Percentiles rank a stretch among this genome's conserved stretches.
These are phyloP conservation scores for Didymella glomerata DNA, from an alignment of 2,329 filamentous ascomycete genomes.

Conservation along the genomic window DNA sequence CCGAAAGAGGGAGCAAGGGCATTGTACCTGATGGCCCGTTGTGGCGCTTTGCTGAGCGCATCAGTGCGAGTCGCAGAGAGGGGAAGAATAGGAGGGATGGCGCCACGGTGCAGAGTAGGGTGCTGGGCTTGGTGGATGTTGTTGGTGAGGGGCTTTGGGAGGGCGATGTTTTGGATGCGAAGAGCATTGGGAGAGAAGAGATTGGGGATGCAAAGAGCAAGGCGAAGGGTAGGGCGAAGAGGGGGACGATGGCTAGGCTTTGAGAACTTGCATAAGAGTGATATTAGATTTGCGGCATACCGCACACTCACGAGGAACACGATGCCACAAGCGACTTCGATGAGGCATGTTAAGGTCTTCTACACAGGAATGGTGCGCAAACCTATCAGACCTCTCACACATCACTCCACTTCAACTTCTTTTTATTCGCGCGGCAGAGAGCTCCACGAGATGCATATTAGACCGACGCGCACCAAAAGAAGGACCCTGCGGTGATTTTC, in stretches of 20 bases:
- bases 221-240: constrained; percentile 45
- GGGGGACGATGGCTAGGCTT: constrained; percentile 45
- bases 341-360: too few species aligned
- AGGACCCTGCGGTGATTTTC: too few species aligned
- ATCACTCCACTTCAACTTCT: too few species aligned
- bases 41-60: constrained; percentile 92
- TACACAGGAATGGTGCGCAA: too few species aligned
- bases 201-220: constrained; percentile 27
- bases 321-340: too few species aligned
- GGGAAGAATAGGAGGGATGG: constrained; percentile 97
- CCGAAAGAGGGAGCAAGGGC: constrained; percentile 67
- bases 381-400: too few species aligned
- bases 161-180: constrained; percentile 28
- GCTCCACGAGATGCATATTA: too few species aligned
- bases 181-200: constrained; percentile 20
- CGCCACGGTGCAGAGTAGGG: constrained; percentile 82
- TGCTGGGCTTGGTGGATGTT: constrained; percentile 77
- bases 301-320: too few species aligned
- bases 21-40: constrained; percentile 74
- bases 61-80: constrained; percentile 82
- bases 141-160: constrained; percentile 76
- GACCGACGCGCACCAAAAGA: too few species aligned
- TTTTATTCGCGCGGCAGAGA: too few species aligned
- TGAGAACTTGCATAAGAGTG: neutral
- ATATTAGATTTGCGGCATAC: too few species aligned